A percentile compares a stretch with the other conserved stretches of the same genome.
These are phyloP conservation scores for Haplosporangium gracile DNA, from an alignment of 192 early-diverging fungal species.

Conservation along the genomic window DNA sequence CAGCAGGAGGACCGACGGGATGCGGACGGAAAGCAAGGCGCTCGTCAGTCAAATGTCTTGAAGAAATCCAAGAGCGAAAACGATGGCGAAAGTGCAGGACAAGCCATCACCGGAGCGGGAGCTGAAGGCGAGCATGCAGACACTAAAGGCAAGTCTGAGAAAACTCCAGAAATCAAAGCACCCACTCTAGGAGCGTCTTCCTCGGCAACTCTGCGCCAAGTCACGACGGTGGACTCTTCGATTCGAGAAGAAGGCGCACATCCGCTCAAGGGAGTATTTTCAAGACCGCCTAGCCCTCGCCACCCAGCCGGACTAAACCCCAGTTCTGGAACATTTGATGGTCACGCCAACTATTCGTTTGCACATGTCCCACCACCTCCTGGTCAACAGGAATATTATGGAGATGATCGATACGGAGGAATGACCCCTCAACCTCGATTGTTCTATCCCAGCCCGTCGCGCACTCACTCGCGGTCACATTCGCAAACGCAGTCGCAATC, in stretches of 20 bases:
- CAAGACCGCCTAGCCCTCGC: constrained; percentile 28
- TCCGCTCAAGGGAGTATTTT: neutral
- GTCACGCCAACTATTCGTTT: neutral
- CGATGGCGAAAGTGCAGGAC: neutral
- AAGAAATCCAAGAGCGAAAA: neutral
- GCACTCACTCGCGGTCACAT: constrained; percentile 29
- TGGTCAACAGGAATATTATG: constrained; percentile 24
- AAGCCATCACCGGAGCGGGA: neutral
- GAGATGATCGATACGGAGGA: constrained; percentile 15
- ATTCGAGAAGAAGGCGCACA: neutral
- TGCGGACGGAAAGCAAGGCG: constrained; percentile 12
- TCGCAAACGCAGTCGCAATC: constrained; percentile 14
- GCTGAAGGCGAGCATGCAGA: constrained; percentile 10
- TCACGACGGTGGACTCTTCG: neutral
- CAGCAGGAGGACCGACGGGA: constrained; percentile 26
- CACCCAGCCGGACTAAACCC: neutral
- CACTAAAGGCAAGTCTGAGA: neutral
- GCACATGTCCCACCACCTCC: neutral
- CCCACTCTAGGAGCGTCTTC: neutral
- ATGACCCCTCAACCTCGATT: constrained; percentile 32
- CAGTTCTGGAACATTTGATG: neutral
- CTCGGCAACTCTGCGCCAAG: neutral
- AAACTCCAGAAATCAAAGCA: neutral
- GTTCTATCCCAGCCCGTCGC: constrained; percentile 38
- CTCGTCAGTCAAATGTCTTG: neutral